Conservation (phyloP, 2,329 filamentous ascomycete genomes). For the Penicillium brasilianum region DNA sequence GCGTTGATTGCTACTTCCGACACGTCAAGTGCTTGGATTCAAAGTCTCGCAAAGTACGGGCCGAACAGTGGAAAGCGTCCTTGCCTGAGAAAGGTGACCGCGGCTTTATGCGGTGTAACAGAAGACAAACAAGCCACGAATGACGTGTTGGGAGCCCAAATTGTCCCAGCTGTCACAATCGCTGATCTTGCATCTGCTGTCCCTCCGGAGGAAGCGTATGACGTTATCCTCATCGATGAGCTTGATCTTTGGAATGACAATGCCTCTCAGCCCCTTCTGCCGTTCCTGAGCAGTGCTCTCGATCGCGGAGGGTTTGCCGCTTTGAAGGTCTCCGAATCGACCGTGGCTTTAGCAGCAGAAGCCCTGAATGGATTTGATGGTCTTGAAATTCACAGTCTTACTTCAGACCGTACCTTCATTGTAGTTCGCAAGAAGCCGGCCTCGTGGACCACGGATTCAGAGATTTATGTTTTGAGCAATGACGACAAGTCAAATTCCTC, state of each 20-base stretch:
- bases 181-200: conserved; percentile 13
- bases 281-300: conserved; percentile 13
- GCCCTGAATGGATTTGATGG: conserved; percentile 14
- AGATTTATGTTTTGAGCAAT: conserved; percentile 22
- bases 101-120: conserved; percentile 14
- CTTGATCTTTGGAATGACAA: conserved; percentile 16
- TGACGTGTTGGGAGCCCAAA: conserved; percentile 9
- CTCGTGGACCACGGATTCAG: conserved; percentile 21
- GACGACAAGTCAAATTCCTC: conserved; percentile 5
- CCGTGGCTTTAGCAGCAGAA: conserved; percentile 7
- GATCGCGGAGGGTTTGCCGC: conserved; percentile 20
- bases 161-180: conserved; percentile 8
- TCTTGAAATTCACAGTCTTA: conserved; percentile 19
- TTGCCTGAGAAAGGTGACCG: conserved; percentile 18
- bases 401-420: conserved; percentile 17
- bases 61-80: conserved; percentile 17
- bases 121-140: neutral
- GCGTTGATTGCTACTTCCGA: conserved; percentile 15
- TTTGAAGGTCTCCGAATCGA: conserved; percentile 13
- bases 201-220: conserved; percentile 16
- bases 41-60: conserved; percentile 4
- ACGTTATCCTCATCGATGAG: conserved; percentile 23
- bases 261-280: neutral
- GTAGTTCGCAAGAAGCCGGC: conserved; percentile 17
- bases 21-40: conserved; percentile 9